Conservation (phyloP, 2,329 filamentous ascomycete species). For the Diaporthe caulivora region DNA sequence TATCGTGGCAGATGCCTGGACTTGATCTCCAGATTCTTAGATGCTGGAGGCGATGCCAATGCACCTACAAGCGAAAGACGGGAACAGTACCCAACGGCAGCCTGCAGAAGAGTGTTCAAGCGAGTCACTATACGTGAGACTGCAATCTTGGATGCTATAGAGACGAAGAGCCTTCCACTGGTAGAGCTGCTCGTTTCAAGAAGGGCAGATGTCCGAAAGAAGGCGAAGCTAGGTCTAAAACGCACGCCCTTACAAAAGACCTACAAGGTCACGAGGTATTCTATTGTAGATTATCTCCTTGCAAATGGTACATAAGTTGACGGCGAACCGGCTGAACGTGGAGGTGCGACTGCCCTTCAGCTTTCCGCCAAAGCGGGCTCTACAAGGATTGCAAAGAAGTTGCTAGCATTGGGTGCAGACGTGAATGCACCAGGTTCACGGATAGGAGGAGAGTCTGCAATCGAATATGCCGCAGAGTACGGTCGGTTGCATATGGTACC, state of each 20-base stretch:
- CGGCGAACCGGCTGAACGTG: not conserved
- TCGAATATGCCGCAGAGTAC: not conserved
- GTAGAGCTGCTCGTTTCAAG: not conserved
- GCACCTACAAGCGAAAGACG: not conserved
- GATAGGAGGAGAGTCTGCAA: not conserved
- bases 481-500: not conserved
- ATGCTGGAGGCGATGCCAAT: not conserved
- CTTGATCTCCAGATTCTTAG: not conserved
- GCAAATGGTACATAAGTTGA: not conserved
- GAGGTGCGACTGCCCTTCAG: slow-evolving; percentile 5
- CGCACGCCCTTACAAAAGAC: slow-evolving; percentile 10
- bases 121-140: not conserved
- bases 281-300: not conserved
- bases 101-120: not conserved
- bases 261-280: not conserved
- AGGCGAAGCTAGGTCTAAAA: not conserved
- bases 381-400: not conserved
- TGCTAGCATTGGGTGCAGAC: not conserved
- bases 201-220: not conserved
- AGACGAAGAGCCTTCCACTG: not conserved
- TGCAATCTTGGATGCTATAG: not conserved
- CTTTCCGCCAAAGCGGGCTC: not conserved
- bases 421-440: not conserved
- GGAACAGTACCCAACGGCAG: rapidly evolving
- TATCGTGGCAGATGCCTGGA: not conserved